These are phyloP conservation scores for Melaleuca alternifolia DNA, from an alignment of 345 rosid genomes.

Conservation along the genomic window DNA sequence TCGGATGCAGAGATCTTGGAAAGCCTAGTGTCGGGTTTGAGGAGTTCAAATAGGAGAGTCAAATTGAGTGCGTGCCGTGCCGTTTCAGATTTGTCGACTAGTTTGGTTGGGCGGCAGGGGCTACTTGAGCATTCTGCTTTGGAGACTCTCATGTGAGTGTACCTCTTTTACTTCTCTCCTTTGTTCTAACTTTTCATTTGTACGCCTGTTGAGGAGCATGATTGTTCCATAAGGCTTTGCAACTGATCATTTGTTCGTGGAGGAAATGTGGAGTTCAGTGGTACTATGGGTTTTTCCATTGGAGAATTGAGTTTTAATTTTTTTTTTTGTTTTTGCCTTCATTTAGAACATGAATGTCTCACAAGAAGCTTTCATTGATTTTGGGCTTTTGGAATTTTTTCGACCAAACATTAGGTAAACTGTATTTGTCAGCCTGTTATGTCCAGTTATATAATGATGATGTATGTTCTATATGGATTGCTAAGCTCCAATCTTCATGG, in stretches of 20 bases:
- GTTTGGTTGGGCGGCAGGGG: constrained; percentile 26
- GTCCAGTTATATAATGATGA: neutral
- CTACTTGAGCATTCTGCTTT: constrained; percentile 29
- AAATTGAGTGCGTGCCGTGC: constrained; percentile 30
- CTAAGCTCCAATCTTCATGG: neutral
- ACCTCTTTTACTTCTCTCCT: neutral
- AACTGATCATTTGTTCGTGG: neutral
- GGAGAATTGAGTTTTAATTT: neutral
- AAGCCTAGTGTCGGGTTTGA: constrained; percentile 17
- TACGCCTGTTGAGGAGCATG: neutral
- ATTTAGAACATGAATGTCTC: neutral
- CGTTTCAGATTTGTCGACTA: constrained; percentile 39
- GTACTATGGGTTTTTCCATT: neutral
- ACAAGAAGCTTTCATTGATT: neutral
- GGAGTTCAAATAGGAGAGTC: constrained; percentile 1
- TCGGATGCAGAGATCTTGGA: constrained; percentile 24
- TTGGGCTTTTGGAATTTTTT: neutral
- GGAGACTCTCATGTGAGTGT: constrained; percentile 32
- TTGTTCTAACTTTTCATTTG: neutral
- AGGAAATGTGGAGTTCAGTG: neutral
- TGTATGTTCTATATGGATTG: neutral
- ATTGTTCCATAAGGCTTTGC: neutral
- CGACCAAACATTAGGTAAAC: neutral
- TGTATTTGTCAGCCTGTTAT: neutral
- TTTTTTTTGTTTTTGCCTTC: neutral